These are phyloP conservation scores for Aspergillus conjunctus DNA, from an alignment of 495 filamentous ascomycete genomes.

Conservation along the genomic window DNA sequence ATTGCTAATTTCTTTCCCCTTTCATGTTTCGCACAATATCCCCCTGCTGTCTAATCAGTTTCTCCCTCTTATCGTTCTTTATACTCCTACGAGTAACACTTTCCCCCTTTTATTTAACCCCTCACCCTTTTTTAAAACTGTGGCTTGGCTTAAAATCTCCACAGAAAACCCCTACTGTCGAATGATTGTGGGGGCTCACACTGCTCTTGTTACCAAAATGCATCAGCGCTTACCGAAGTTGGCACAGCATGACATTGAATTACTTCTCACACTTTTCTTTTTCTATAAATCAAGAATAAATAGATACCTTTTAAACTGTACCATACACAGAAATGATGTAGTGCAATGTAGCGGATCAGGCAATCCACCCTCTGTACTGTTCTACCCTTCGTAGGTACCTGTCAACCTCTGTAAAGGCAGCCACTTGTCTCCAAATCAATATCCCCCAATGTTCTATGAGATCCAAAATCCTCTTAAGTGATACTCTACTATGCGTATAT, in stretches of 20 bases:
- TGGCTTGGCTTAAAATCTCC: neutral
- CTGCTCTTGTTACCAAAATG: neutral
- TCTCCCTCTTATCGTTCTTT: constrained; percentile 1
- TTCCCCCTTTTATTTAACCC: neutral
- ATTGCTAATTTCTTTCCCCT: constrained; percentile 9
- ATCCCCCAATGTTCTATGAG: too few species aligned
- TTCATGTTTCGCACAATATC: constrained; percentile 21
- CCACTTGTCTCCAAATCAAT: too few species aligned
- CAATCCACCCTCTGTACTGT: too few species aligned
- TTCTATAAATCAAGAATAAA: neutral
- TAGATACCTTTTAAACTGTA: neutral
- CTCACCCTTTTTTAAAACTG: neutral
- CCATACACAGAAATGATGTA: too few species aligned
- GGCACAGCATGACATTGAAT: neutral
- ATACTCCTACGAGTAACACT: neutral
- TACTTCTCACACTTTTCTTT: neutral
- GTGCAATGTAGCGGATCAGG: too few species aligned
- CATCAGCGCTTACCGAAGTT: neutral
- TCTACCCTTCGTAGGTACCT: too few species aligned
- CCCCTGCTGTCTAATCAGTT: constrained; percentile 17
- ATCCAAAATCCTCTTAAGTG: too few species aligned
- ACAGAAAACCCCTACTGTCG: neutral
- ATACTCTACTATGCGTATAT: too few species aligned
- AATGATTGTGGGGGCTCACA: neutral
- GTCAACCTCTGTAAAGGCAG: too few species aligned